These are phyloP conservation scores for Salix brachista DNA, from an alignment of 345 rosid genomes.

Conservation along the genomic window DNA sequence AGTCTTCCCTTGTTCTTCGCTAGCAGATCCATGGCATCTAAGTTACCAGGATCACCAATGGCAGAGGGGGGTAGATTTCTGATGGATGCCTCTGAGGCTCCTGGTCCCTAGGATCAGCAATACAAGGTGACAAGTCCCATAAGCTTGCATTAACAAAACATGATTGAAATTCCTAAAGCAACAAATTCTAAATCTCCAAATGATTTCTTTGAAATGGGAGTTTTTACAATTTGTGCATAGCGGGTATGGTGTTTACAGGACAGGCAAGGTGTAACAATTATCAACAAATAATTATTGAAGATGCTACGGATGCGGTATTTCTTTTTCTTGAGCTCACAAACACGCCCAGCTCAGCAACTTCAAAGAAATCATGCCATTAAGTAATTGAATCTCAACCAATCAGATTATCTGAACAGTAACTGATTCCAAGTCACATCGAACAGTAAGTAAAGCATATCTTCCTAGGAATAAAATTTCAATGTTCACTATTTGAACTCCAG, in stretches of 20 bases:
- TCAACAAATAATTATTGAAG: neutral
- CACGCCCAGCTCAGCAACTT: neutral
- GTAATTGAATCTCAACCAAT: neutral
- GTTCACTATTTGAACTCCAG: neutral
- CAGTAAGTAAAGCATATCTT: too few relatives aligned
- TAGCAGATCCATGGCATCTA: conserved; percentile 81
- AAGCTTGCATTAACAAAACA: neutral
- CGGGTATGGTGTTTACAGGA: too few relatives aligned
- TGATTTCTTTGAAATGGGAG: neutral
- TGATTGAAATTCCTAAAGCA: neutral
- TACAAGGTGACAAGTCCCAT: neutral
- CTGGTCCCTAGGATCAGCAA: conserved; percentile 52
- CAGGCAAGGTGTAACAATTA: too few relatives aligned
- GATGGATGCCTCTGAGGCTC: conserved; percentile 76
- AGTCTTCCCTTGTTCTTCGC: conserved; percentile 78
- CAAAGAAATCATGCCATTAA: neutral
- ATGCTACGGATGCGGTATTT: neutral
- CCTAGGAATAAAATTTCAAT: too few relatives aligned
- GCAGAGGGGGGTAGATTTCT: conserved; percentile 92
- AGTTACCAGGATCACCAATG: conserved; percentile 72
- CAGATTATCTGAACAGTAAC: neutral
- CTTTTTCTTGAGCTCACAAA: neutral
- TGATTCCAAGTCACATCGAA: too few relatives aligned
- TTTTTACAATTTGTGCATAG: too few relatives aligned
- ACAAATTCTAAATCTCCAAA: neutral